Conservation (phyloP, 805 yeast species). For the Zygoascus biomembranicola region DNA sequence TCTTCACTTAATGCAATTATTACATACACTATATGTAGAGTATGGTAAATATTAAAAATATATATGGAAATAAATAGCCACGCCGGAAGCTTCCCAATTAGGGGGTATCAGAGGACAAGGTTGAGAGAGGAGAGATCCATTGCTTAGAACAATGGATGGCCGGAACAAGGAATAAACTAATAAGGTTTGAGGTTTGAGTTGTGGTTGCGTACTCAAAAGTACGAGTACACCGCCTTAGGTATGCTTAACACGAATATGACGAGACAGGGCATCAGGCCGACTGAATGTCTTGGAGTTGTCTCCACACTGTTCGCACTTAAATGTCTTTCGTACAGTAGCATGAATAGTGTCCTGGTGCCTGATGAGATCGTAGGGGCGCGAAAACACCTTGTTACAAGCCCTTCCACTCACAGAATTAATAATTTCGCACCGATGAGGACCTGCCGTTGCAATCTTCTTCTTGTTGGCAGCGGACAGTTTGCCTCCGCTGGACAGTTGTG, state of each 20-base stretch:
- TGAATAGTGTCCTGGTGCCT: conserved; percentile 97
- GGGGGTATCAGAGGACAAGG: too few relatives aligned
- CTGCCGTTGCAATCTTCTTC: conserved; percentile 1
- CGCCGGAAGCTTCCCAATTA: neutral
- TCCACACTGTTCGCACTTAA: conserved; percentile 81
- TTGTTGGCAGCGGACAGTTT: neutral
- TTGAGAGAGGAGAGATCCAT: too few relatives aligned
- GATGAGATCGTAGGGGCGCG: conserved; percentile 89
- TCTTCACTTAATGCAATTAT: neutral
- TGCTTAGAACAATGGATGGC: too few relatives aligned
- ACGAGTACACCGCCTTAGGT: neutral
- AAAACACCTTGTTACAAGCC: conserved; percentile 70
- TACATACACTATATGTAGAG: neutral
- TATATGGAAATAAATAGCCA: neutral
- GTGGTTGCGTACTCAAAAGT: too few relatives aligned
- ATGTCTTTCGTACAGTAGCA: conserved; percentile 76
- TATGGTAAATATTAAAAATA: neutral
- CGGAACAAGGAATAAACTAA: too few relatives aligned
- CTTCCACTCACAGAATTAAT: conserved; percentile 52
- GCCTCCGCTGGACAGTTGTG: neutral
- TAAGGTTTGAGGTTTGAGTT: too few relatives aligned
- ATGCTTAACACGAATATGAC: conserved; percentile 91
- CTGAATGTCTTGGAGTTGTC: conserved; percentile 77
- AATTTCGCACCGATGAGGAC: conserved; percentile 15
- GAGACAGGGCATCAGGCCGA: conserved; percentile 86